Evolutionary conservation across 176 grass and related monocot species (phyloP).

Genomic region (Lolium multiflorum): DNA sequence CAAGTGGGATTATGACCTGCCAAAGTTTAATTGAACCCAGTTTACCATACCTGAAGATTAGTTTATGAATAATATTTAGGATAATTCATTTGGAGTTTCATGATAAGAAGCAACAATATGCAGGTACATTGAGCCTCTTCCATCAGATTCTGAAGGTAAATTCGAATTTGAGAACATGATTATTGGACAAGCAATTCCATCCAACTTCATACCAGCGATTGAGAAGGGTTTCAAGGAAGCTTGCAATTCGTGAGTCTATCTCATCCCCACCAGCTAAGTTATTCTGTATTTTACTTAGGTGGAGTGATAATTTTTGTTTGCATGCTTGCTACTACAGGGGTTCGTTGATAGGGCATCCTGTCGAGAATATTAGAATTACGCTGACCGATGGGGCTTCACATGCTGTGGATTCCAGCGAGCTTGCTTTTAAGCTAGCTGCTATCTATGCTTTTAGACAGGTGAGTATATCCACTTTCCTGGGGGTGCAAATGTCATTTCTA

Average conservation of each 20-base stretch:
- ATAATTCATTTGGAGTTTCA: constrained; percentile 18
- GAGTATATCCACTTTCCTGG: constrained; percentile 26
- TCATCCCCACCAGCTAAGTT: constrained; percentile 12
- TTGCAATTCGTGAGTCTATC: constrained; percentile 80
- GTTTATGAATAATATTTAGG: constrained; percentile 36
- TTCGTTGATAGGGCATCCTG: constrained; percentile 91
- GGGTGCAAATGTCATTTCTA: constrained; percentile 11
- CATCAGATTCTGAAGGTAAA: constrained; percentile 65
- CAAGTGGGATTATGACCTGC: not conserved
- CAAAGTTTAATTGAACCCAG: constrained; percentile 5
- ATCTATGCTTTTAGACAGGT: constrained; percentile 99
- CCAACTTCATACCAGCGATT: constrained; percentile 93
- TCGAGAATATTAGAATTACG: constrained; percentile 84
- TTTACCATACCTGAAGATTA: not conserved
- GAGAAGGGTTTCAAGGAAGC: constrained; percentile 98
- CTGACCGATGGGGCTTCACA: constrained; percentile 94
- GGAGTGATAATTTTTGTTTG: constrained; percentile 32
- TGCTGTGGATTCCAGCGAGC: constrained; percentile 97
- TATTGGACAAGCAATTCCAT: constrained; percentile 92
- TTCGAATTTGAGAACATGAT: constrained; percentile 97
- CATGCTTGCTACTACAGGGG: constrained; percentile 57
- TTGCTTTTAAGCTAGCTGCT: constrained; percentile 94
- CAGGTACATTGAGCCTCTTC: constrained; percentile 95
- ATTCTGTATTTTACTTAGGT: constrained; percentile 26
- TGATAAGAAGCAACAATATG: constrained; percentile 43